phyloP scores from a whole-genome alignment of 768 basidiomycete species.

The Boletus coccyginus region DNA sequence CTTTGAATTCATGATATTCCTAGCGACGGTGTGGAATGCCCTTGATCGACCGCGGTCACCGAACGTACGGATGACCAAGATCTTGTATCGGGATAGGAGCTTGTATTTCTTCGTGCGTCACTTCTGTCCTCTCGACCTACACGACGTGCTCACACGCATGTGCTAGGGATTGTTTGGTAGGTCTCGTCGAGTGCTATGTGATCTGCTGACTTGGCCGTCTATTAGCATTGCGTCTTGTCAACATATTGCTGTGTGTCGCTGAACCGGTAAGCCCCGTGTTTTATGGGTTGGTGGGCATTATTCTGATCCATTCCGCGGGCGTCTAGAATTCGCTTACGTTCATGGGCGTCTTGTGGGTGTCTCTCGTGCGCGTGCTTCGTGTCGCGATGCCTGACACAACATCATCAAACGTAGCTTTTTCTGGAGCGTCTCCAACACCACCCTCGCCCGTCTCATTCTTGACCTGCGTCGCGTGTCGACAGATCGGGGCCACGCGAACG shows the following conservation, averaged over 20 bases:
- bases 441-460: conserved; percentile 33
- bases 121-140: background rate
- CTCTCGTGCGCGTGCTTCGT: background rate
- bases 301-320: background rate
- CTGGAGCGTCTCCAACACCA: conserved; percentile 35
- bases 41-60: conserved; percentile 24
- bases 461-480: conserved; percentile 27
- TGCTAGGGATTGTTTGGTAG: conserved; percentile 26
- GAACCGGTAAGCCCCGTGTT: conserved; percentile 22
- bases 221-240: conserved; percentile 21
- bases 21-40: conserved; percentile 28
- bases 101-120: conserved; percentile 26
- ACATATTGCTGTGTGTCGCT: conserved; percentile 17
- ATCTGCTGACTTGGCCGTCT: background rate
- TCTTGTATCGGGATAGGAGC: conserved; percentile 30
- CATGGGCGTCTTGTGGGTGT: conserved; percentile 22
- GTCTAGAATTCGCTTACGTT: conserved; percentile 18
- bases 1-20: conserved; percentile 32
- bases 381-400: background rate
- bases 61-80: conserved; percentile 15
- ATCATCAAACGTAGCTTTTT: conserved; percentile 25
- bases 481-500: background rate
- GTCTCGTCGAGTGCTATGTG: background rate
- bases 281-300: background rate
- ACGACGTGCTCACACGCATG: background rate